Conservation (phyloP, 768 basidiomycete species). For the Naganishia randhawae region DNA sequence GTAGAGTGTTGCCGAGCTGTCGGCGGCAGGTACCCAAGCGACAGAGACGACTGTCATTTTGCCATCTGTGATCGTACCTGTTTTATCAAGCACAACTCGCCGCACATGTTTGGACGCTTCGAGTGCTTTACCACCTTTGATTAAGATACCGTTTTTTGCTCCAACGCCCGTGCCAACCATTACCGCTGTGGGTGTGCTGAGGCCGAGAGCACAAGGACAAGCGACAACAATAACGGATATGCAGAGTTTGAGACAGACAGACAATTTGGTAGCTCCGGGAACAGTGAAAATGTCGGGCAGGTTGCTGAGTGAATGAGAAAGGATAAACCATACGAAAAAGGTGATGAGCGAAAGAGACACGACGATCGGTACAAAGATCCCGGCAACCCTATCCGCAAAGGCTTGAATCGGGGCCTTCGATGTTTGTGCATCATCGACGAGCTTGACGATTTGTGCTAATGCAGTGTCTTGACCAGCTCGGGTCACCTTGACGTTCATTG, state of each 20-base stretch:
- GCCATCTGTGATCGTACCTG: conserved; percentile 94
- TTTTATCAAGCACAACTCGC: conserved; percentile 88
- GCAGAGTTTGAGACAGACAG: conserved; percentile 91
- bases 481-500: conserved; percentile 91
- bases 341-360: conserved; percentile 76
- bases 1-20: conserved; percentile 12
- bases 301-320: conserved; percentile 60
- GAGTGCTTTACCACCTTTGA: conserved; percentile 92
- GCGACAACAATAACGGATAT: conserved; percentile 98
- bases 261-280: conserved; percentile 74
- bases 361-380: conserved; percentile 90
- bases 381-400: conserved; percentile 90
- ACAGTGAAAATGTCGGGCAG: conserved; percentile 81
- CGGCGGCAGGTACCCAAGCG: conserved; percentile 60
- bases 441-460: conserved; percentile 87
- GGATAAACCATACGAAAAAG: conserved; percentile 74
- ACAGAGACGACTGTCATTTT: conserved; percentile 76
- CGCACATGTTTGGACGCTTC: conserved; percentile 82
- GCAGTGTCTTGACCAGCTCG: conserved; percentile 96
- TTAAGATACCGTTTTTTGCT: conserved; percentile 92
- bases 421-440: conserved; percentile 97
- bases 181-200: conserved; percentile 95
- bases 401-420: conserved; percentile 97
- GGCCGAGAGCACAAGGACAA: conserved; percentile 92
- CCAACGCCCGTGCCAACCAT: conserved; percentile 99